Evolutionary conservation across 2,329 filamentous ascomycete species (phyloP).

Genomic region (Furcasterigmium furcatum): DNA sequence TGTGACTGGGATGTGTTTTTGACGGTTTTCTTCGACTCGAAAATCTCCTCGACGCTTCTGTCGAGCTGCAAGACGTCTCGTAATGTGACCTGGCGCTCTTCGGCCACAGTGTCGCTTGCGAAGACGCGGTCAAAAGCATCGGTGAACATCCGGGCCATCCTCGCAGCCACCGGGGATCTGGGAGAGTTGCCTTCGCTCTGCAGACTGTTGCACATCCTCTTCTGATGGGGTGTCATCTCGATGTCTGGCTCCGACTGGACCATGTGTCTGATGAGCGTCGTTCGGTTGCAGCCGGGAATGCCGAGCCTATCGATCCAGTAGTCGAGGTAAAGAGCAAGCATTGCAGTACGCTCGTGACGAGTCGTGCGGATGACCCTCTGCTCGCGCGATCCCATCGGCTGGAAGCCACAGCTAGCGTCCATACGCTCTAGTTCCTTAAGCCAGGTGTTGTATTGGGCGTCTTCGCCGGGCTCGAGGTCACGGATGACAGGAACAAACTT

Average conservation of each 20-base stretch:
- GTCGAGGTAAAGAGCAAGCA: constrained; percentile 50
- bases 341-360: constrained; percentile 48
- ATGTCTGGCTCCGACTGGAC: constrained; percentile 40
- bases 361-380: constrained; percentile 47
- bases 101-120: constrained; percentile 25
- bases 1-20: constrained; percentile 44
- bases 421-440: constrained; percentile 55
- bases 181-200: constrained; percentile 41
- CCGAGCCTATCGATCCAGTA: constrained; percentile 47
- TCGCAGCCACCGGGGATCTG: constrained; percentile 26
- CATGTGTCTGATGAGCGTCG: constrained; percentile 51
- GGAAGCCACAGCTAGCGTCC: constrained; percentile 55
- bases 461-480: constrained; percentile 54
- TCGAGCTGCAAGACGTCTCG: constrained; percentile 51
- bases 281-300: constrained; percentile 49
- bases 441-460: constrained; percentile 52
- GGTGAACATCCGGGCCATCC: constrained; percentile 46
- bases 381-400: constrained; percentile 43
- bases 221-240: constrained; percentile 51
- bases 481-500: constrained; percentile 58
- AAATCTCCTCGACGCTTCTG: constrained; percentile 48
- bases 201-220: constrained; percentile 46
- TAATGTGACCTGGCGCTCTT: constrained; percentile 39
- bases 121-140: constrained; percentile 57
- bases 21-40: constrained; percentile 51